These are phyloP conservation scores for Phyllosticta paracitricarpa DNA, from an alignment of 2,329 filamentous ascomycete species.

Conservation along the genomic window DNA sequence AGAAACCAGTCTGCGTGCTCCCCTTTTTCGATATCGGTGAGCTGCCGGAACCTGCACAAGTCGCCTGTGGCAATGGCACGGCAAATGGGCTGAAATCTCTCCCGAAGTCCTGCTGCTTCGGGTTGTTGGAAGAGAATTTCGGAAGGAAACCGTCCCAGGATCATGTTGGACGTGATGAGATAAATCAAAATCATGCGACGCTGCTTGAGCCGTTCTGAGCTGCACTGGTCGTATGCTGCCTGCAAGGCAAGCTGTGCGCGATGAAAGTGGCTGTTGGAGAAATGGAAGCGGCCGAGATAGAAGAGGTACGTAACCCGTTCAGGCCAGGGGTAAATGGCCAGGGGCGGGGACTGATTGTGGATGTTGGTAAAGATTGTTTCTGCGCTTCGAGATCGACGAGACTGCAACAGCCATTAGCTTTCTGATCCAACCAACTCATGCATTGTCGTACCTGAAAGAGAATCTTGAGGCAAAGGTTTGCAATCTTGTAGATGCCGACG, in stretches of 20 bases:
- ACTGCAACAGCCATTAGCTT: slow-evolving; percentile 35
- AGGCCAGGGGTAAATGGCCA: slow-evolving; percentile 71
- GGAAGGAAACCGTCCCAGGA: slow-evolving; percentile 76
- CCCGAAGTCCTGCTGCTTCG: slow-evolving; percentile 55
- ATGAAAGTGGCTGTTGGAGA: slow-evolving; percentile 73
- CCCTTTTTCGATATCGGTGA: slow-evolving; percentile 35
- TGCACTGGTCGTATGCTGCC: slow-evolving; percentile 68
- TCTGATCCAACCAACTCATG: neutral
- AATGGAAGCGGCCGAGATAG: slow-evolving; percentile 84
- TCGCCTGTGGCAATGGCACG: slow-evolving; percentile 63
- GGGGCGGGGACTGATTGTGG: slow-evolving; percentile 67
- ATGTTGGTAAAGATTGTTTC: slow-evolving; percentile 88
- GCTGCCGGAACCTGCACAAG: slow-evolving; percentile 60
- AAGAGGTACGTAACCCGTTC: slow-evolving; percentile 90
- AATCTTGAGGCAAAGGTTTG: slow-evolving; percentile 80
- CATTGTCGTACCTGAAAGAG: slow-evolving; percentile 51
- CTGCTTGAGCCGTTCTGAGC: slow-evolving; percentile 48
- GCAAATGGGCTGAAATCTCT: slow-evolving; percentile 65
- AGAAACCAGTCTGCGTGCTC: slow-evolving; percentile 54
- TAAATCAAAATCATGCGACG: slow-evolving; percentile 72
- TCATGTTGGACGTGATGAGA: slow-evolving; percentile 71
- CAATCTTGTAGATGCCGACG: slow-evolving; percentile 80
- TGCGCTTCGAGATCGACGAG: slow-evolving; percentile 70
- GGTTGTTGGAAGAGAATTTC: slow-evolving; percentile 54
- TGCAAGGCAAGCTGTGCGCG: slow-evolving; percentile 67